Conservation (phyloP, 768 basidiomycete species). For the Clitopilus passeckerianus region DNA sequence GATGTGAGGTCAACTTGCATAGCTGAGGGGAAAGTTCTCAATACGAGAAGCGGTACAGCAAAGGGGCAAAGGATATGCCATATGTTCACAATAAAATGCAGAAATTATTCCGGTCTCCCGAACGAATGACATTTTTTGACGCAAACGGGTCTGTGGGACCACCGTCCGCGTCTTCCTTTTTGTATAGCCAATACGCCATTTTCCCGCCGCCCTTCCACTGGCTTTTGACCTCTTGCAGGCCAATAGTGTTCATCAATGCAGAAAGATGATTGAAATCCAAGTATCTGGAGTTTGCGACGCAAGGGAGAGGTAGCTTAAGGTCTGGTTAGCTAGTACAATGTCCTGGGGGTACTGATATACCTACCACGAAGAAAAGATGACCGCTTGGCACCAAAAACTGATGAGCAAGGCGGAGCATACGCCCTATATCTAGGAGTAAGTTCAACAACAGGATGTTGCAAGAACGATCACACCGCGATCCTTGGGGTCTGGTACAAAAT, state of each 20-base stretch:
- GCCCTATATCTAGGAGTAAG: constrained; percentile 36
- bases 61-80: too few relatives aligned
- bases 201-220: constrained; percentile 70
- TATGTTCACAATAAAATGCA: constrained; percentile 34
- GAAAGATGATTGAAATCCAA: constrained; percentile 55
- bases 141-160: constrained; percentile 23
- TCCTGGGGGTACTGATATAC: constrained; percentile 19
- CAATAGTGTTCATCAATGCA: constrained; percentile 53
- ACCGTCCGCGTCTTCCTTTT: constrained; percentile 26
- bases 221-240: constrained; percentile 55
- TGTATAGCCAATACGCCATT: constrained; percentile 85
- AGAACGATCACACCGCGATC: constrained; percentile 53
- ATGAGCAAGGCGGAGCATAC: constrained; percentile 64
- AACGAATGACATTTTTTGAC: constrained; percentile 56
- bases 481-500: constrained; percentile 74
- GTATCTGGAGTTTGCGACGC: constrained; percentile 84
- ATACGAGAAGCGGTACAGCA: too few relatives aligned
- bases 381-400: constrained; percentile 50
- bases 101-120: constrained; percentile 81
- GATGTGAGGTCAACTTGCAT: too few relatives aligned
- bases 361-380: constrained; percentile 65
- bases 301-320: constrained; percentile 74
- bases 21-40: too few relatives aligned
- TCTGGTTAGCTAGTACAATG: not conserved
- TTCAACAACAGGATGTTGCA: not conserved